Conservation (phyloP, 2,329 filamentous ascomycete species). For the Aspergillus tamarii region DNA sequence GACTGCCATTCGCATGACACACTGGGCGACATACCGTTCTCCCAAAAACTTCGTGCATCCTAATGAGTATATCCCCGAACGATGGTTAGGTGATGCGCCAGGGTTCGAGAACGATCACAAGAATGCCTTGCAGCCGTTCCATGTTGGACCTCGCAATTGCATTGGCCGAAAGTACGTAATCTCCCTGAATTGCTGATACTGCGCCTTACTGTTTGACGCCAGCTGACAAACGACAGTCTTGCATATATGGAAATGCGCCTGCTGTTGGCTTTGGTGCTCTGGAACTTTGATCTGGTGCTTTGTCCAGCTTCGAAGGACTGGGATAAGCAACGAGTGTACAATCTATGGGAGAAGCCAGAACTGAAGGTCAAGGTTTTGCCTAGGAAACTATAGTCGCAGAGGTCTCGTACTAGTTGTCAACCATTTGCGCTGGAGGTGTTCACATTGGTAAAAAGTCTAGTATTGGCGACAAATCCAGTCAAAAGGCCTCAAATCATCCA, state of each 20-base stretch:
- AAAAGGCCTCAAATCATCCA: not conserved
- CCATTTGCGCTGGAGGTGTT: not conserved
- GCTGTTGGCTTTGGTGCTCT: constrained; percentile 51
- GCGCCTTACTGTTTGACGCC: not conserved
- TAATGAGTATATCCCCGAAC: constrained; percentile 34
- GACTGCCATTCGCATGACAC: constrained; percentile 9
- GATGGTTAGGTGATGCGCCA: constrained; percentile 32
- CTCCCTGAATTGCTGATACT: not conserved
- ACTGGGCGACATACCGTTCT: constrained; percentile 29
- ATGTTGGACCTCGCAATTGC: constrained; percentile 40
- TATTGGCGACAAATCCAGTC: not conserved
- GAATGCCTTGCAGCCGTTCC: constrained; percentile 38
- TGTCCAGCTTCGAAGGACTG: constrained; percentile 27
- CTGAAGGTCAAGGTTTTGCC: constrained; percentile 16
- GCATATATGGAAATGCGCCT: constrained; percentile 54
- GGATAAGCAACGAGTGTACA: constrained; percentile 39
- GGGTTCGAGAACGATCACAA: constrained; percentile 26
- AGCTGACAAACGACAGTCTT: constrained; percentile 35
- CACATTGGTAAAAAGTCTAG: not conserved
- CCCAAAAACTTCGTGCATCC: constrained; percentile 29
- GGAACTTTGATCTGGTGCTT: constrained; percentile 51
- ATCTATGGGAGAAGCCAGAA: constrained; percentile 44
- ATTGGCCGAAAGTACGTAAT: constrained; percentile 35
- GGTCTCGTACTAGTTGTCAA: not conserved
- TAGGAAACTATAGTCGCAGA: not conserved